Base-by-base conservation (phyloP, 164 flowering plant species). In the Magnolia kwangsiensis region DNA sequence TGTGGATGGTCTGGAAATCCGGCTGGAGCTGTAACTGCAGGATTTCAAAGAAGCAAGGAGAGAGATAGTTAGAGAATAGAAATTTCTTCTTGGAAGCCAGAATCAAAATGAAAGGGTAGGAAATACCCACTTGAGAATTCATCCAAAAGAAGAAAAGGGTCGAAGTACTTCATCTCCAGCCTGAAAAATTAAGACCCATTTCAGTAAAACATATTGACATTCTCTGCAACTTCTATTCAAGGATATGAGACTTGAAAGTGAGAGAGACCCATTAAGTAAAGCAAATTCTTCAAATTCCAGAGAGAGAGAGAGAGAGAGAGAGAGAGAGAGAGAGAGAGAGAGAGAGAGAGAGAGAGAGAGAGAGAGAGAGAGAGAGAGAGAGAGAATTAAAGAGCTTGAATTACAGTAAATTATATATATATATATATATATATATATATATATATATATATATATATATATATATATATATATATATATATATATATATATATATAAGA, bases 1-100 rank as follows among this genome's bases (percentile, higher is more conserved):
- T 95, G 98, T 50, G 98, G 98, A 77, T 93, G 98, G 80, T 95
- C 97, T 55, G 97, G 97, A 80, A 95, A 93, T 55, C 97, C 98
- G 78, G 91, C 93, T 7, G 95, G 95, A 81, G 94, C 87, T 67
- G 93, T 66, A 71, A 91, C 98, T 95, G 92, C 79, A 84, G 80
- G 3, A 78, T 14, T 72, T 27, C 50, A 65, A 24, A 55, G 19
- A 72, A 29, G 74, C 73, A 71, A 66, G 20, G 3, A 63, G 65
- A 51, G 23, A 51, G 29, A 27, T 0, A 27, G n/a, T 3, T 16
- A 18, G n/a, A 18, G 29, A 70, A 19, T 3, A 3, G 16, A 0
- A 50, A 51, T 31, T 7, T 37, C 14, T 7, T 11, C 65, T 67
- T 2, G 61, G 11, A 65, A 55, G 64, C 0, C 37, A 74, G 27